A percentile compares a stretch with the other conserved stretches of the same genome.
Conservation (phyloP, 176 grass and related monocot species). For the Oryza nivara region DNA sequence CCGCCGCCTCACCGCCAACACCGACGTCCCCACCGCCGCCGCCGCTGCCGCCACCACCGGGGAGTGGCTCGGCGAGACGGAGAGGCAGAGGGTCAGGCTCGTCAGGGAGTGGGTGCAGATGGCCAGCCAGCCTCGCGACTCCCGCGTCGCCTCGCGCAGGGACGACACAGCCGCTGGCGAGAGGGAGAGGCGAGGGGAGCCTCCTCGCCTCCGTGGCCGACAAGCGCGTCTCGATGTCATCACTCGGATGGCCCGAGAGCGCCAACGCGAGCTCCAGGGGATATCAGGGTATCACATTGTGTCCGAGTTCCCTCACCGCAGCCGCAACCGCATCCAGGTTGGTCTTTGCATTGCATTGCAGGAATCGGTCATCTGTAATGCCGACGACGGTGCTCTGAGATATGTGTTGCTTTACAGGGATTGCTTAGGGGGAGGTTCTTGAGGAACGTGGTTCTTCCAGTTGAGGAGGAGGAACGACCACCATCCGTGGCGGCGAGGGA, state of each 20-base stretch:
- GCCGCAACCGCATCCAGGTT: slow-evolving; percentile 95
- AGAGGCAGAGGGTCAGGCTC: slow-evolving; percentile 85
- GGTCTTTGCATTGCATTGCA: not conserved
- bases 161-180: slow-evolving; percentile 36
- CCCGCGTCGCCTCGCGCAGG: slow-evolving; percentile 42
- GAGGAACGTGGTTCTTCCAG: slow-evolving; percentile 48
- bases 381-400: not conserved
- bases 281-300: slow-evolving; percentile 80
- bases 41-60: slow-evolving; percentile 33
- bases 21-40: slow-evolving; percentile 31
- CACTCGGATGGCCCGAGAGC: slow-evolving; percentile 74
- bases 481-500: slow-evolving; percentile 80
- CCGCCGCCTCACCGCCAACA: slow-evolving; percentile 54
- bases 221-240: slow-evolving; percentile 87
- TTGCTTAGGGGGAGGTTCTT: slow-evolving; percentile 93
- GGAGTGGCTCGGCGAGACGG: slow-evolving; percentile 87
- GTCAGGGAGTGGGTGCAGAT: slow-evolving; percentile 95
- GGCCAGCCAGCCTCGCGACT: slow-evolving; percentile 71
- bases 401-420: slow-evolving; percentile 51
- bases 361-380: not conserved
- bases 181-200: slow-evolving; percentile 63
- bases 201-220: slow-evolving; percentile 73
- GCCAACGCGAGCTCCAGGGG: slow-evolving; percentile 86
- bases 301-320: slow-evolving; percentile 73
- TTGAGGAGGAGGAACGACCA: slow-evolving; percentile 74